Evolutionary conservation across 2,329 filamentous ascomycete species (phyloP).

Genomic region (Nemania abortiva): DNA sequence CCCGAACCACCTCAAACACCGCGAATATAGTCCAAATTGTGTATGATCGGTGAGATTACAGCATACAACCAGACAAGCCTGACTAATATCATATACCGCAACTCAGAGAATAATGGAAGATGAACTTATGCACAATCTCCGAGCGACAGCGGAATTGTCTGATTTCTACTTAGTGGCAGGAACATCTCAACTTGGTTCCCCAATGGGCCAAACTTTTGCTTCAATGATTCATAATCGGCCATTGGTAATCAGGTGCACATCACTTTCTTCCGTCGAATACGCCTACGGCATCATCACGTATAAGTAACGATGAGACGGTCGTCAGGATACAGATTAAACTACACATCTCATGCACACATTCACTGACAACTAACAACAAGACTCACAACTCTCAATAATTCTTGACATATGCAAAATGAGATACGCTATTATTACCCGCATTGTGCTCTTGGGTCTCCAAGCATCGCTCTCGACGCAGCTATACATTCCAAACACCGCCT

Average conservation of each 20-base stretch:
- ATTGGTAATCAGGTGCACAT: conserved; percentile 18
- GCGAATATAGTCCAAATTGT: too few relatives aligned
- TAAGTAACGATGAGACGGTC: neutral
- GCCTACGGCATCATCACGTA: neutral
- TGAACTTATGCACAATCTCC: neutral
- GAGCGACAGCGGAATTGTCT: neutral
- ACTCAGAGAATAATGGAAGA: neutral
- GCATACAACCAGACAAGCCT: too few relatives aligned
- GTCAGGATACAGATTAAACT: neutral
- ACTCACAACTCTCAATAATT: neutral
- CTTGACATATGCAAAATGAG: conserved; percentile 38
- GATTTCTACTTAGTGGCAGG: neutral
- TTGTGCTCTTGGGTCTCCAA: conserved; percentile 21
- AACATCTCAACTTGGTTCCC: neutral
- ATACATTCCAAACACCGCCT: neutral
- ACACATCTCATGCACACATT: neutral
- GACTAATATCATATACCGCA: too few relatives aligned
- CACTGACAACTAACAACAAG: neutral
- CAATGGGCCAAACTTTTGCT: neutral
- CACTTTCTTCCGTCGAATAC: neutral
- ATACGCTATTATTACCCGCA: neutral
- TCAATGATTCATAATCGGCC: conserved; percentile 8
- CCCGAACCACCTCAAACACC: too few relatives aligned
- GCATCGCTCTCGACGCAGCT: conserved; percentile 31
- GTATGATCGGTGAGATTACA: too few relatives aligned